Evolutionary conservation across 345 rosid genomes (phyloP).

Genomic region (Eucalyptus viminalis): DNA sequence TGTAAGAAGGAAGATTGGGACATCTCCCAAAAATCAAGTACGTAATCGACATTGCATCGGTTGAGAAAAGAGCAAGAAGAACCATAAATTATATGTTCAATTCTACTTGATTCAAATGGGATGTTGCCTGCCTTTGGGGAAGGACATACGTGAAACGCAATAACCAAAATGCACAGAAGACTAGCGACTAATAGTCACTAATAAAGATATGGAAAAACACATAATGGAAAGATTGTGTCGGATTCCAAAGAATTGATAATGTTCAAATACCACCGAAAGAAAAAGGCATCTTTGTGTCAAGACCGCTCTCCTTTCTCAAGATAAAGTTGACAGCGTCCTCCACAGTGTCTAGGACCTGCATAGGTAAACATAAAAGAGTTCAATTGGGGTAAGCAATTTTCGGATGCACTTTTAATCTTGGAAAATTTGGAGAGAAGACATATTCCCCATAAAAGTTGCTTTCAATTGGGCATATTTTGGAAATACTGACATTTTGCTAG

Average conservation of each 20-base stretch:
- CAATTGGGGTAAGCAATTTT: background rate
- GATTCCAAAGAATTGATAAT: background rate
- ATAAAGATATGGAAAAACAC: background rate
- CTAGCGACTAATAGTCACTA: background rate
- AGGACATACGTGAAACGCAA: background rate
- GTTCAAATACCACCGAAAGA: background rate
- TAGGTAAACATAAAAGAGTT: background rate
- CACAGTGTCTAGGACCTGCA: conserved; percentile 70
- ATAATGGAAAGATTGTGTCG: background rate
- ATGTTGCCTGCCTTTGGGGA: background rate
- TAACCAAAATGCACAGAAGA: background rate
- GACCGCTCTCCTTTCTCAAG: conserved; percentile 29
- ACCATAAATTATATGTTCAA: background rate
- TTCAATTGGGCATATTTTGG: background rate
- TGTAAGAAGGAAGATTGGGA: background rate
- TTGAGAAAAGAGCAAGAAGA: background rate
- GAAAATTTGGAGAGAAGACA: background rate
- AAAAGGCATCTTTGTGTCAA: background rate
- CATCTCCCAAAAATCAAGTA: background rate
- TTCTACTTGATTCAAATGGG: background rate
- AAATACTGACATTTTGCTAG: background rate
- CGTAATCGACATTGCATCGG: background rate
- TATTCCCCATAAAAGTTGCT: background rate
- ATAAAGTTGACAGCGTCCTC: conserved; percentile 79
- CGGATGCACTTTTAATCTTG: background rate